phyloP scores from a whole-genome alignment of 331 rosid species.

The Rosa hybrid region DNA sequence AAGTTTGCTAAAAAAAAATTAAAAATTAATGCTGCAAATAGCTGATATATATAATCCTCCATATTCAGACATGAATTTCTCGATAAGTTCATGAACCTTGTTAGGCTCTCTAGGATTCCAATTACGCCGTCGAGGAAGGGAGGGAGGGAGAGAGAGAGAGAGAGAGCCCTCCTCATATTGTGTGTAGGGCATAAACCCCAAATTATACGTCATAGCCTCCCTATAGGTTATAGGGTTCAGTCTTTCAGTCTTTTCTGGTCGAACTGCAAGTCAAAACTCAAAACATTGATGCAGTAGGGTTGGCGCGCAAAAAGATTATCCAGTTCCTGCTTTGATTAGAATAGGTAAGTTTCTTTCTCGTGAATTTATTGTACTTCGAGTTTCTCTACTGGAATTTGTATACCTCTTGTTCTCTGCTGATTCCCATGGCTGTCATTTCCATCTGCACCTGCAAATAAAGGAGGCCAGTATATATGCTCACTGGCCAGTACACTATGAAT shows the following conservation, averaged over 20 bases:
- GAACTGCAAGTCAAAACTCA: background rate
- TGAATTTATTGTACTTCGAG: constrained; percentile 7
- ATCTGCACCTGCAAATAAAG: background rate
- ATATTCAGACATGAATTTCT: too few species aligned
- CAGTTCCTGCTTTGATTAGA: constrained; percentile 6
- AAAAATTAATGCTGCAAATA: too few species aligned
- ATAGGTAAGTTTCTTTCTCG: background rate
- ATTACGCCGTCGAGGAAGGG: too few species aligned
- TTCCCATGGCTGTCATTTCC: constrained; percentile 6
- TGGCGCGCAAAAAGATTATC: background rate
- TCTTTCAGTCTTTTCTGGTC: background rate
- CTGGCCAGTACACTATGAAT: background rate
- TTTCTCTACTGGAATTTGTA: background rate
- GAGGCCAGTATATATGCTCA: background rate
- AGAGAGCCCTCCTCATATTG: background rate
- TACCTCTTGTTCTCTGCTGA: background rate
- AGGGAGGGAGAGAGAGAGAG: too few species aligned
- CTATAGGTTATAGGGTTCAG: background rate
- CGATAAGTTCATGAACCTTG: too few species aligned
- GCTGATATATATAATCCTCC: too few species aligned
- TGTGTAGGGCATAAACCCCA: background rate
- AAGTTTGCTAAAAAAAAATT: too few species aligned
- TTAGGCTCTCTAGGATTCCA: too few species aligned
- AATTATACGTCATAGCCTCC: background rate
- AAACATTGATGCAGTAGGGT: background rate